Evolutionary conservation across 78 protist species (phyloP).

Genomic region (Dictyostelium brefeldianum): DNA sequence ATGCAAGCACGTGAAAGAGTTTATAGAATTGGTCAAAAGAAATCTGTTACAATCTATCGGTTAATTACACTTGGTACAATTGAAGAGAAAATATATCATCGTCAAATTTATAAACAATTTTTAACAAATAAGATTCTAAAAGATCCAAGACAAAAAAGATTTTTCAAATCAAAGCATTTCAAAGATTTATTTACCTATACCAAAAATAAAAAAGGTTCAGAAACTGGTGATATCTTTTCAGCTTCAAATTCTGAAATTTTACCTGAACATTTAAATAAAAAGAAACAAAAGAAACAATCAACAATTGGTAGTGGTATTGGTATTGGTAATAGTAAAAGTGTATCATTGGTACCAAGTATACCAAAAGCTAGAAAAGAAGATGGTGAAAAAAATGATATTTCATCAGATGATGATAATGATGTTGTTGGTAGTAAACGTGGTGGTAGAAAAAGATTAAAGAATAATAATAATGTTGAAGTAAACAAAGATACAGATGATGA

Average conservation of each 20-base stretch:
- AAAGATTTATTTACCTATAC: slow-evolving; percentile 63
- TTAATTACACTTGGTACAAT: slow-evolving; percentile 92
- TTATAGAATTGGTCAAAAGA: slow-evolving; percentile 97
- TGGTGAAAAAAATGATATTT: slow-evolving; percentile 9
- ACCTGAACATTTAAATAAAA: slow-evolving; percentile 56
- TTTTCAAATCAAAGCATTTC: slow-evolving; percentile 78
- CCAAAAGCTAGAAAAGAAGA: slow-evolving; percentile 8
- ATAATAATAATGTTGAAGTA: background rate
- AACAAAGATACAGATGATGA: background rate
- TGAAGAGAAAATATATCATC: slow-evolving; percentile 98
- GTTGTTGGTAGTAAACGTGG: background rate
- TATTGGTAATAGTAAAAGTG: background rate
- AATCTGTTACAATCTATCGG: slow-evolving; percentile 93
- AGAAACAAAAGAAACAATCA: background rate
- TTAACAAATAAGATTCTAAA: slow-evolving; percentile 91
- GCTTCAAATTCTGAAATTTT: slow-evolving; percentile 55
- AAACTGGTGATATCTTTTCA: slow-evolving; percentile 53
- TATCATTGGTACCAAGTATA: background rate
- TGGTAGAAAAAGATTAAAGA: background rate
- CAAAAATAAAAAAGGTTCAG: slow-evolving; percentile 30
- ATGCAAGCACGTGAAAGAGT: slow-evolving; percentile 98
- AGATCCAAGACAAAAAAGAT: slow-evolving; percentile 91
- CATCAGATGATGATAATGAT: background rate
- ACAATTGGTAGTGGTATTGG: background rate
- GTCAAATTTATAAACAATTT: slow-evolving; percentile 97